Base-by-base conservation (phyloP, 306 rosid genomes). In the Cicer cuneatum region DNA sequence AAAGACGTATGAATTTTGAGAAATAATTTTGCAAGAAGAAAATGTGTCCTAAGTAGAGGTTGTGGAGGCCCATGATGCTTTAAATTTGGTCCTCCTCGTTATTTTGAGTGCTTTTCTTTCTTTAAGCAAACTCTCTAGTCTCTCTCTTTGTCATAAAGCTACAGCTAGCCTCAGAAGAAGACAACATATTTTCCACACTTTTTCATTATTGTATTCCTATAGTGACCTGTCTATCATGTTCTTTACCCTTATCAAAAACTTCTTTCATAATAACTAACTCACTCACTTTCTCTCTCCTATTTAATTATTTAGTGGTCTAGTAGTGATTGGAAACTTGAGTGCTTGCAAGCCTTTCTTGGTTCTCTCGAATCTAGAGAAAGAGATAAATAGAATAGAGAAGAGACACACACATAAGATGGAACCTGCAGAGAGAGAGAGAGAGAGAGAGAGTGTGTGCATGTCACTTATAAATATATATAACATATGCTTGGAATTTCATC, bases 161-260 rank as follows among this genome's bases (percentile, higher is more conserved):
- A 73, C 59, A 15, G 7, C 72, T 65, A 15, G 38, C 78, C 66
- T 75, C 52, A 83, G 81, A 82, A 85, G 51, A 86, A 88, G 90
- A 88, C 92, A 83, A 80, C 60, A 10, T 77, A 4, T 0, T 29
- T 29, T 29, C 63, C 78, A 78, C 56, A 76, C 82, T 82, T 86
- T 86, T 82, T 71, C 79, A 81, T 66, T 86, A 70, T 83, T 80
- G 59, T 56, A 85, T 83, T 81, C 62, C 63, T 62, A 66, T 57
- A 18, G 73, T 88, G 79, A 82, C 86, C 87, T 83, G 89, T 83
- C 89, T 76, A 24, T 81, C 90, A 83, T 74, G 77, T 86, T 81
- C 78, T 56, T 73, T 84, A 48, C 83, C 75, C 75, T 6, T 39
- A 62, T 40, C 35, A 5, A 5, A 16, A 9, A 10, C 59, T 46